Percentiles rank a stretch among this genome's conserved stretches.
Conservation (phyloP, 1,284 basidiomycete species). For the Leccinum discolor region DNA sequence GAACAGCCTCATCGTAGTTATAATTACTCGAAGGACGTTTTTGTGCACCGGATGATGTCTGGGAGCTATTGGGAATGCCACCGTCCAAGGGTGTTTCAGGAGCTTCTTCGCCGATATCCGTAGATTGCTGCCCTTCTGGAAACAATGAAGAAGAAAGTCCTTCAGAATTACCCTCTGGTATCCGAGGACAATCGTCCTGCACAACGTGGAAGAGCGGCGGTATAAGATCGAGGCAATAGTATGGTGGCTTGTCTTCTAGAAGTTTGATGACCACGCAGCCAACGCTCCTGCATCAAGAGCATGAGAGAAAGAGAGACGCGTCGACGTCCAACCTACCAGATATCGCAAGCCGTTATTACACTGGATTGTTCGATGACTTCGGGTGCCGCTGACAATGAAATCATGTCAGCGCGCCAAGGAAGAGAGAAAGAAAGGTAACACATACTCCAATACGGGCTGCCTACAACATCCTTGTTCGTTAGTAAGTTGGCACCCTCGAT, state of each 20-base stretch:
- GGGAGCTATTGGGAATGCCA: conserved; percentile 39
- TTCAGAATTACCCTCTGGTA: conserved; percentile 95
- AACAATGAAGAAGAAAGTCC: conserved; percentile 96
- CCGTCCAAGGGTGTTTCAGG: conserved; percentile 95
- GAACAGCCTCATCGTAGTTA: conserved; percentile 92
- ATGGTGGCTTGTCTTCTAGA: conserved; percentile 94
- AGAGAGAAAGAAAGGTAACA: too few relatives aligned
- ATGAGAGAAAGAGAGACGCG: conserved; percentile 9
- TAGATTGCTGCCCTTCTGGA: conserved; percentile 96
- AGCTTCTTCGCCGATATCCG: conserved; percentile 94
- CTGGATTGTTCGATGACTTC: conserved; percentile 98
- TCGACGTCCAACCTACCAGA: conserved; percentile 63
- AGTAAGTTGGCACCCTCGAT: too few relatives aligned
- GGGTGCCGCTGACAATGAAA: conserved; percentile 75
- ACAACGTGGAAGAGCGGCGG: conserved; percentile 98
- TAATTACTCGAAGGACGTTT: conserved; percentile 69
- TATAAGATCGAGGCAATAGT: conserved; percentile 96
- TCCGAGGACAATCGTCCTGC: conserved; percentile 94
- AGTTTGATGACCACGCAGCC: conserved; percentile 98
- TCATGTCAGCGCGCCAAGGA: conserved; percentile 7
- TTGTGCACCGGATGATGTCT: conserved; percentile 36
- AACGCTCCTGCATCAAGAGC: conserved; percentile 64
- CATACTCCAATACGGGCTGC: too few relatives aligned
- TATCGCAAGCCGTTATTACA: conserved; percentile 95
- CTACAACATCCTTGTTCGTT: not conserved